Base-by-base conservation (phyloP, 2,329 filamentous ascomycete genomes). In the Dactylella cylindrospora region DNA sequence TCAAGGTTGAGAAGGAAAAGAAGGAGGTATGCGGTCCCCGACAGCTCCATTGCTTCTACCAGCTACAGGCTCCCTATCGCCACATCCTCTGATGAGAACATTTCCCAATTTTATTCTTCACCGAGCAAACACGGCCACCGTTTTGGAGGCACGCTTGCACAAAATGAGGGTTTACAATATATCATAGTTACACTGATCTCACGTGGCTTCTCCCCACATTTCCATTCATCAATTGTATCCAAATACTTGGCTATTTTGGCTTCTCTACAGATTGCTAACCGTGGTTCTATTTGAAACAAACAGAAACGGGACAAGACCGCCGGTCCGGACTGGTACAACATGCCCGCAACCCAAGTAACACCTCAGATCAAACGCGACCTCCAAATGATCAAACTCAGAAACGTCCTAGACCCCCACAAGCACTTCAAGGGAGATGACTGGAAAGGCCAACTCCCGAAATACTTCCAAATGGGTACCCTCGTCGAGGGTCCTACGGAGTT, bases 401-500 rank as follows among this genome's bases (percentile, higher is more conserved):
- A 84, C 52, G 84, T 95, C 15, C 78, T 97, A 17, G 91, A 97
- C 67, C 84, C 90, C 0, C 91, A 97, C 72, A 80, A 86, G 43
- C 86, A 91, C 70, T 95, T 95, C 78, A 94, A 91, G 72, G 97
- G 96, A 73, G 84, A 91, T 45, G 80, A 76, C 44, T 79, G 82
- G 51, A 90, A 86, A 57, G 77, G 57, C 12, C 53, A 82, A 62
- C 75, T 85, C 1, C 93, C 93, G 1, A 83, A 89, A 64, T 97
- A 86, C 71, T 94, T 87, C 15, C 88, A 95, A 69, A 82, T 95
- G 22, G 93, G 91, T 54, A 91, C 88, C 4, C 82, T 98, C 60
- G 80, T 96, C 52, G 85, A 94, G 70, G 90, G 90, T 1, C 84
- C 90, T 1, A 90, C 89, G 0, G 91, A 97, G 70, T 95, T 85